Percentiles rank a stretch among this genome's conserved stretches.
Evolutionary conservation across 805 yeast species (phyloP).

Genomic region (Wickerhamiella lipophila): DNA sequence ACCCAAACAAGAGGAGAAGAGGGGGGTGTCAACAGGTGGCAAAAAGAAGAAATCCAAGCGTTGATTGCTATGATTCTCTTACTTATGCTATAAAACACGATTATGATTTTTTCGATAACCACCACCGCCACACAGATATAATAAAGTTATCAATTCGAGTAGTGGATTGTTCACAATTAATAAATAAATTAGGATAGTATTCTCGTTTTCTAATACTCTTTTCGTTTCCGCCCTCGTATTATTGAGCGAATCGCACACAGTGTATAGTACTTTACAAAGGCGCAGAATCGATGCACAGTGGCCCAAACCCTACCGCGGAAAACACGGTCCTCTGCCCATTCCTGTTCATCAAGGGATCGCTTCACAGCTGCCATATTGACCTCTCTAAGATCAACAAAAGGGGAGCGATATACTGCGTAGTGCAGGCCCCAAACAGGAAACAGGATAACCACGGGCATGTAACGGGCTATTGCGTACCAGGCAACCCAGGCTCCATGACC

Average conservation of each 20-base stretch:
- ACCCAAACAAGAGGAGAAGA: not conserved
- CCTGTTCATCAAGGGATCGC: slow-evolving; percentile 18
- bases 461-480: not conserved
- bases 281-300: not conserved
- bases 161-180: not conserved
- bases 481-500: not conserved
- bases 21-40: not conserved
- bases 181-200: not conserved
- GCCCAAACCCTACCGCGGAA: slow-evolving; percentile 14
- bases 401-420: slow-evolving; percentile 46
- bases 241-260: not conserved
- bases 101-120: too few relatives aligned
- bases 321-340: slow-evolving; percentile 22
- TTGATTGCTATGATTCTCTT: not conserved
- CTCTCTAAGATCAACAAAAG: slow-evolving; percentile 53
- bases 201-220: not conserved
- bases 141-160: too few relatives aligned
- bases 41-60: slow-evolving; percentile 3
- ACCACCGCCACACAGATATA: too few relatives aligned
- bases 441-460: slow-evolving; percentile 44
- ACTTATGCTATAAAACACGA: too few relatives aligned
- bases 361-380: slow-evolving; percentile 57
- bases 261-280: not conserved
- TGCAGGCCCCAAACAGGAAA: slow-evolving; percentile 39
- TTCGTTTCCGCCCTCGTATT: not conserved